A percentile compares a stretch with the other conserved stretches of the same genome.
Conservation (phyloP, 1,284 basidiomycete species). For the Vanrija humicola region DNA sequence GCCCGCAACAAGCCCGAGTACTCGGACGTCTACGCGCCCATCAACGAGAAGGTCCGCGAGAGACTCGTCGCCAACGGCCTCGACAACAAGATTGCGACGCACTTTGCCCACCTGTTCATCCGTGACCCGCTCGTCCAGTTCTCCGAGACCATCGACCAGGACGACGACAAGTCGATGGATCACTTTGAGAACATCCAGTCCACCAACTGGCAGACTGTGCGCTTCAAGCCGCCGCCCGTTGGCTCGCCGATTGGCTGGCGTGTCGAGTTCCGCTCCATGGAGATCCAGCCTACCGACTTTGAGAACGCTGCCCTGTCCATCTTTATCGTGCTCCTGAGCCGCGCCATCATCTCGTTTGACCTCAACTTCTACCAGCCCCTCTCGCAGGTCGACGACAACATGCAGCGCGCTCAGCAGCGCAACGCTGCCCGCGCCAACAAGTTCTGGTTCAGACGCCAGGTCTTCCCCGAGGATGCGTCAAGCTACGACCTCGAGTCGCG, state of each 20-base stretch:
- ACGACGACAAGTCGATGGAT: constrained; percentile 80
- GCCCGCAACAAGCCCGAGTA: constrained; percentile 86
- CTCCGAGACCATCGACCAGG: constrained; percentile 87
- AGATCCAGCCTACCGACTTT: constrained; percentile 97
- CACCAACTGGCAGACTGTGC: constrained; percentile 98
- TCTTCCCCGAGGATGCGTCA: constrained; percentile 60
- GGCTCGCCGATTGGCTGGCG: constrained; percentile 93
- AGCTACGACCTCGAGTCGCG: constrained; percentile 39
- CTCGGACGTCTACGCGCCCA: constrained; percentile 81
- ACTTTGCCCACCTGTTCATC: constrained; percentile 94
- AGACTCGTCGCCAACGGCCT: constrained; percentile 72
- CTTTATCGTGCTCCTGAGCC: constrained; percentile 88
- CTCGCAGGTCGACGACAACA: constrained; percentile 98
- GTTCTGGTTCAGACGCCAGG: constrained; percentile 87
- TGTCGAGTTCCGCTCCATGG: constrained; percentile 98
- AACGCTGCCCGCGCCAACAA: constrained; percentile 69
- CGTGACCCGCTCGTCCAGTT: constrained; percentile 96
- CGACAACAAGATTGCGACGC: constrained; percentile 80
- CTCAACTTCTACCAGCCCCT: constrained; percentile 97
- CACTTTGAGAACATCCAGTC: constrained; percentile 99
- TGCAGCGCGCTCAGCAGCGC: constrained; percentile 80
- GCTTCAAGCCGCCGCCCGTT: constrained; percentile 96
- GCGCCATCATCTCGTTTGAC: constrained; percentile 86
- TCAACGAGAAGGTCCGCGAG: constrained; percentile 69
- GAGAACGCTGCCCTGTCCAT: constrained; percentile 97